Percentiles rank a stretch among this genome's conserved stretches.
These are phyloP conservation scores for Bruguiera sexangula DNA, from an alignment of 345 rosid species.

Conservation along the genomic window DNA sequence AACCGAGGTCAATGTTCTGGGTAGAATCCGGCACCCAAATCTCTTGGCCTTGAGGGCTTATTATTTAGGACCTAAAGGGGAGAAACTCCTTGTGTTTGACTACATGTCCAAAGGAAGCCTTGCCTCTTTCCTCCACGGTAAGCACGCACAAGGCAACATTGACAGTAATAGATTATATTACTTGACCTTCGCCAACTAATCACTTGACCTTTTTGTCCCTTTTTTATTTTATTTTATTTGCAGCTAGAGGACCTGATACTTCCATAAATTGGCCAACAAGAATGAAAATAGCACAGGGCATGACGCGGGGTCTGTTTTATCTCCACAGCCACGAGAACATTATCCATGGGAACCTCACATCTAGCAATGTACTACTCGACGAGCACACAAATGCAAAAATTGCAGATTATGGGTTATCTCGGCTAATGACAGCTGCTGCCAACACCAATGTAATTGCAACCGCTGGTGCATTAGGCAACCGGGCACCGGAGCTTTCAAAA, in stretches of 20 bases:
- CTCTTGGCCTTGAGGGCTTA: conserved; percentile 78
- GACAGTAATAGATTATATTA: too few relatives aligned
- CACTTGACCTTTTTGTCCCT: background rate
- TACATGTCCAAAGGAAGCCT: conserved; percentile 87
- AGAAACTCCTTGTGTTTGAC: conserved; percentile 91
- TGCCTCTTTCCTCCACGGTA: conserved; percentile 88
- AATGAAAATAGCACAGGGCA: conserved; percentile 71
- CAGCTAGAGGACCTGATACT: conserved; percentile 92
- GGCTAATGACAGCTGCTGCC: conserved; percentile 80
- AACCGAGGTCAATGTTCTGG: conserved; percentile 63
- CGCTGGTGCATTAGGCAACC: conserved; percentile 75
- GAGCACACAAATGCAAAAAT: conserved; percentile 60
- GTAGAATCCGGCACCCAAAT: conserved; percentile 73
- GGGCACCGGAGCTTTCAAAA: conserved; percentile 89
- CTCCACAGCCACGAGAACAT: conserved; percentile 75
- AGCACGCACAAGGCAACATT: conserved; percentile 10
- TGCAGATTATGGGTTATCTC: conserved; percentile 72
- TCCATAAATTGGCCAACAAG: conserved; percentile 68
- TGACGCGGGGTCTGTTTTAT: conserved; percentile 59
- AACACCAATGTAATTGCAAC: conserved; percentile 75
- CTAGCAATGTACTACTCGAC: conserved; percentile 73
- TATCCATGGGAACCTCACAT: conserved; percentile 78
- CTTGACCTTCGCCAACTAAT: background rate
- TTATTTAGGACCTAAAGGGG: conserved; percentile 95
- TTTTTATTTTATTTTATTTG: conserved; percentile 11